Evolutionary conservation across 352 stramenopile species (phyloP).

Genomic region (Pythium rhizo-oryzae): DNA sequence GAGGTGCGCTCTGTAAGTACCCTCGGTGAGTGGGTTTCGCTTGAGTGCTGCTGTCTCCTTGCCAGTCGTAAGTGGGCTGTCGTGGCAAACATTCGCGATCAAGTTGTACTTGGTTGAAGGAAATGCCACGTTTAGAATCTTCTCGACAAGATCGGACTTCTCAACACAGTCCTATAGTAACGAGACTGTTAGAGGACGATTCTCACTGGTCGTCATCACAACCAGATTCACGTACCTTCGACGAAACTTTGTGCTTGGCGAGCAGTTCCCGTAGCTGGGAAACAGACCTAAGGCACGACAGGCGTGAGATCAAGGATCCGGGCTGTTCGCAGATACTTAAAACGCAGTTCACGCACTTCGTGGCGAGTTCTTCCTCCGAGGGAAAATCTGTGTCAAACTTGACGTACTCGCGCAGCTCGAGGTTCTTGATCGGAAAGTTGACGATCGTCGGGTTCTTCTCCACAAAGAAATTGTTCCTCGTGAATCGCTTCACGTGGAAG

Average conservation of each 20-base stretch:
- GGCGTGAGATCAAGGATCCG: not conserved
- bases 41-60: constrained; percentile 83
- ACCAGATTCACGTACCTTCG: constrained; percentile 6
- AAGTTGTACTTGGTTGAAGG: constrained; percentile 95
- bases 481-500: constrained; percentile 98
- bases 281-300: constrained; percentile 1
- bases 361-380: constrained; percentile 53
- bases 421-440: constrained; percentile 98
- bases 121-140: constrained; percentile 48
- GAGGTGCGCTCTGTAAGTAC: constrained; percentile 96
- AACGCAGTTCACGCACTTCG: constrained; percentile 33
- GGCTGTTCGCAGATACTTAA: not conserved
- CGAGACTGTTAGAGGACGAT: not conserved
- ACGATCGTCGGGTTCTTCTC: constrained; percentile 99
- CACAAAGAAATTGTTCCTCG: constrained; percentile 96
- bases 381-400: constrained; percentile 51
- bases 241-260: constrained; percentile 16
- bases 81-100: constrained; percentile 97
- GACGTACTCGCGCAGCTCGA: constrained; percentile 95
- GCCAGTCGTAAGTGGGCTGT: constrained; percentile 92
- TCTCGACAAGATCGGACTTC: constrained; percentile 76
- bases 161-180: constrained; percentile 69
- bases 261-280: constrained; percentile 17
- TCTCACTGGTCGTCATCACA: not conserved
- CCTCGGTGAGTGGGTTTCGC: constrained; percentile 94